Conservation (phyloP, 2,329 filamentous ascomycete species). For the Aspergillus brunneoviolaceus region DNA sequence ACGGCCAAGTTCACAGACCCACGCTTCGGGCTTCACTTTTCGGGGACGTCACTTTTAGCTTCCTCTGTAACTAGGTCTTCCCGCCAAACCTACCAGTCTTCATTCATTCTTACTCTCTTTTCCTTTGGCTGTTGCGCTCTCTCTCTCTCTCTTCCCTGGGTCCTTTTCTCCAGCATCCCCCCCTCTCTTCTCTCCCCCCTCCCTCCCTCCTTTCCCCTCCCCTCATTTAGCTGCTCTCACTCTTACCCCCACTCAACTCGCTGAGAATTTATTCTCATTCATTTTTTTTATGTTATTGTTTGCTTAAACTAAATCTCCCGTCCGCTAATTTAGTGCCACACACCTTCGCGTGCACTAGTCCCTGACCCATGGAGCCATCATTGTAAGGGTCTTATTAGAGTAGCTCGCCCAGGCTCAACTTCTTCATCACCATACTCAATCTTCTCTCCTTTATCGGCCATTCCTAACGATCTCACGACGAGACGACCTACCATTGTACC, state of each 20-base stretch:
- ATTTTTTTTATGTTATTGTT: neutral
- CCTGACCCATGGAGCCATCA: constrained; percentile 15
- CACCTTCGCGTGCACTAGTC: constrained; percentile 5
- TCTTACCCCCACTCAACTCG: neutral
- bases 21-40: constrained; percentile 11
- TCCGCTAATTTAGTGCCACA: neutral
- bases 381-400: constrained; percentile 10
- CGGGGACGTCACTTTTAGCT: constrained; percentile 6
- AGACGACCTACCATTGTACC: constrained; percentile 7
- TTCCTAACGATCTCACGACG: constrained; percentile 14
- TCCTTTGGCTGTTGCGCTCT: neutral
- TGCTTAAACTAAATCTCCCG: neutral
- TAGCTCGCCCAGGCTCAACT: neutral
- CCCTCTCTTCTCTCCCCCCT: constrained; percentile 1
- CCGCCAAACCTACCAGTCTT: neutral
- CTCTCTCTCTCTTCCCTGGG: neutral
- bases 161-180: neutral
- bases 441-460: neutral
- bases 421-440: neutral
- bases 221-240: constrained; percentile 6
- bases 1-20: constrained; percentile 6
- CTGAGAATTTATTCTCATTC: neutral
- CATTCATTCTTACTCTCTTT: neutral
- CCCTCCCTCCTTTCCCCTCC: constrained; percentile 16
- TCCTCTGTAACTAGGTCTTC: neutral